Evolutionary conservation across 1,139 yeast species (phyloP).

Genomic region (Geotrichum carabidarum): DNA sequence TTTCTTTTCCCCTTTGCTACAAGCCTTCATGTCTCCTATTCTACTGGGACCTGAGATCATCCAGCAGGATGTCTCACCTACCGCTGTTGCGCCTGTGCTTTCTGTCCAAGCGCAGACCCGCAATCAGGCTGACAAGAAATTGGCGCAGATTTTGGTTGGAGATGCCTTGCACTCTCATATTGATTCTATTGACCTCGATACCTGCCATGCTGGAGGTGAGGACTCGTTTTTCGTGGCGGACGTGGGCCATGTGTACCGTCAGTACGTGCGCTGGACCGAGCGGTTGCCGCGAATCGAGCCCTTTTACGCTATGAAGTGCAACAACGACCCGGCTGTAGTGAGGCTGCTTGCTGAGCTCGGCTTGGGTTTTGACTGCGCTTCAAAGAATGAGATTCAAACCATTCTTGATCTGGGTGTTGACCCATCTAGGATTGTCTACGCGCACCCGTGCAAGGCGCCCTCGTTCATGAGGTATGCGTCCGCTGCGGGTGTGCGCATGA

Average conservation of each 20-base stretch:
- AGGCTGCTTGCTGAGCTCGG: conserved; percentile 55
- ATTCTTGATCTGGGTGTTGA: conserved; percentile 59
- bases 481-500: conserved; percentile 51
- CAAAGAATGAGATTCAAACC: conserved; percentile 72
- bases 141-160: conserved; percentile 27
- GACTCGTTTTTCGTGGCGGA: conserved; percentile 89
- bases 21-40: conserved; percentile 18
- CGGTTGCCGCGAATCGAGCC: conserved; percentile 74
- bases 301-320: conserved; percentile 91
- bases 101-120: conserved; percentile 8
- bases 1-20: not conserved
- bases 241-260: conserved; percentile 61
- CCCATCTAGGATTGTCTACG: conserved; percentile 72
- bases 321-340: conserved; percentile 63
- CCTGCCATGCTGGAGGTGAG: conserved; percentile 72
- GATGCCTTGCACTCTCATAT: conserved; percentile 28
- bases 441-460: conserved; percentile 88
- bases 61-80: conserved; percentile 10
- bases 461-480: conserved; percentile 74
- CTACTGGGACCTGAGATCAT: conserved; percentile 19
- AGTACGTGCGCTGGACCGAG: conserved; percentile 56
- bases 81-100: no score
- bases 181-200: conserved; percentile 48
- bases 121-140: conserved; percentile 16
- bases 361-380: conserved; percentile 89